Evolutionary conservation across 331 rosid genomes (phyloP), one percentile per base, ranked within the genome.

Genomic region (Ulmus americana): DNA sequence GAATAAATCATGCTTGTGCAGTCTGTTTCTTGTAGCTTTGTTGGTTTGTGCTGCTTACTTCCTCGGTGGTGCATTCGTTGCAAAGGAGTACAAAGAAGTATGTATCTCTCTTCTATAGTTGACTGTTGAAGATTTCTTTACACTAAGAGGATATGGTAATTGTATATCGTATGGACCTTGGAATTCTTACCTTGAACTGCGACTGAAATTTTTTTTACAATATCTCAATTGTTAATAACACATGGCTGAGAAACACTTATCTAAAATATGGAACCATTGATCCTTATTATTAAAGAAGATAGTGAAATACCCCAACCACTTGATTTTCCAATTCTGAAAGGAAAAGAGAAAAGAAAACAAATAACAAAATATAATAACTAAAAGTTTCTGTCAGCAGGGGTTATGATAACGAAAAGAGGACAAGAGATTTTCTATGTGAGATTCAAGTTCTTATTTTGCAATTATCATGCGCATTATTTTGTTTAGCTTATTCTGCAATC

Each of bases 21-120:
- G 82, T 67, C 70, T 79, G 74, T 75, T 86, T 66, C 14, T 83
- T n/a, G 46, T 81, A 5, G 6, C 79, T 57, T 74, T 81, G 11
- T 75, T 92, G 64, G 56, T 85, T 64, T 80, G 74, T 11, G 94
- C 81, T 47, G 95, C 84, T 71, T 91, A 84, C 77, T 77, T 88
- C 55, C 65, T 76, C 67, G 82, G 83, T 15, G 67, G 76, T 72
- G 79, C 83, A 9, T 65, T 80, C 60, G 65, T 74, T 54, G 75
- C 81, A 49, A 80, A 82, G 73, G 91, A 82, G 57, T 83, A 84
- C 77, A 79, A 75, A 63, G 79, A 80, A 13, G 91, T 86, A 75
- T 10, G 87, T 65, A 40, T 69, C 50, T 58, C 41, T 13, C 3
- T 59, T 14, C 35, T 28, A 28, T 28, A 28, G 35, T 65, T 7